Evolutionary conservation across 2,329 filamentous ascomycete species (phyloP).

Genomic region (Fusarium denticulatum): DNA sequence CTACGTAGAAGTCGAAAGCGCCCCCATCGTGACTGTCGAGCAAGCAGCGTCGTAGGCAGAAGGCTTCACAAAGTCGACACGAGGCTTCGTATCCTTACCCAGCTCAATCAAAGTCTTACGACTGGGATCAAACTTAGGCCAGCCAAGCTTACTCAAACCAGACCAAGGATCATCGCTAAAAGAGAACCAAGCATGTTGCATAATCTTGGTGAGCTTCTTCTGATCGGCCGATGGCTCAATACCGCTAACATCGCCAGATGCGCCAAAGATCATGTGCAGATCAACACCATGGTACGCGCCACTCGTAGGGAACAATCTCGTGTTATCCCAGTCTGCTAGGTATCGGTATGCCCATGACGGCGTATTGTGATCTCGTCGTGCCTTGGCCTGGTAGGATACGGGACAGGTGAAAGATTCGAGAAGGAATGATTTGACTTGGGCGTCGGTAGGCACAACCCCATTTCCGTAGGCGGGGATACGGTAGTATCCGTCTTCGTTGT

Average conservation of each 20-base stretch:
- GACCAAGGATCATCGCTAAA: slow-evolving; percentile 52
- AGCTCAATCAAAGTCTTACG: slow-evolving; percentile 25
- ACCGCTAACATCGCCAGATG: slow-evolving; percentile 51
- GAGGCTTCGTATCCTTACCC: slow-evolving; percentile 10
- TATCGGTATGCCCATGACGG: slow-evolving; percentile 59
- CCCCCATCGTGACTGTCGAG: slow-evolving; percentile 34
- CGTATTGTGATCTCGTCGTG: slow-evolving; percentile 48
- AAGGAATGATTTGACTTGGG: slow-evolving; percentile 52
- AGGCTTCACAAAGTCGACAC: slow-evolving; percentile 19
- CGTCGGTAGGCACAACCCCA: slow-evolving; percentile 51
- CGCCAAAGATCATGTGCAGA: slow-evolving; percentile 59
- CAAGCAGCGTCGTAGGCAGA: slow-evolving; percentile 28
- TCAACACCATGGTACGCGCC: slow-evolving; percentile 62
- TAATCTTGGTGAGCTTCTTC: slow-evolving; percentile 45
- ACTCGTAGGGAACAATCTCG: slow-evolving; percentile 55
- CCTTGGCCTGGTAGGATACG: slow-evolving; percentile 50
- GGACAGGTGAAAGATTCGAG: slow-evolving; percentile 59
- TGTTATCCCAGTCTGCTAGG: slow-evolving; percentile 60
- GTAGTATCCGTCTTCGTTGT: slow-evolving; percentile 61
- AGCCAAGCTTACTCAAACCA: slow-evolving; percentile 45
- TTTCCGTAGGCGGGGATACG: slow-evolving; percentile 54
- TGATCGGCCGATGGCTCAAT: slow-evolving; percentile 47
- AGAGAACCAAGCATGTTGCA: slow-evolving; percentile 54
- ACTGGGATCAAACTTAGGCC: slow-evolving; percentile 37
- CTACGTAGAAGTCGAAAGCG: slow-evolving; percentile 11